Conservation (phyloP, 805 yeast species). For the Pichia heedii region DNA sequence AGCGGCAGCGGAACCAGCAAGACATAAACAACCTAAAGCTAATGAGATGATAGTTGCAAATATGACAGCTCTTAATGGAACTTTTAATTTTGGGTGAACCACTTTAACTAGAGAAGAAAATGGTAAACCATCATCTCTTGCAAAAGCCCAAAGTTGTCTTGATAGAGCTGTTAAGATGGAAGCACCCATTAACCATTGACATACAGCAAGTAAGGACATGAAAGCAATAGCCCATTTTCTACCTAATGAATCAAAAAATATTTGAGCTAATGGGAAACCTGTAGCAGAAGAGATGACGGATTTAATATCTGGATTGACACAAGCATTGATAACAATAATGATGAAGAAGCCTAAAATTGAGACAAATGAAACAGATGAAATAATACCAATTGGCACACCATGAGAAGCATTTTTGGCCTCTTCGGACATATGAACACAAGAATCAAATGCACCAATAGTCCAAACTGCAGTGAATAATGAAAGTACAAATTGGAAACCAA, state of each 20-base stretch:
- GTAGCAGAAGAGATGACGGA: slow-evolving; percentile 35
- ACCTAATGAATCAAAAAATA: slow-evolving; percentile 54
- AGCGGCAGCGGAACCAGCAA: slow-evolving; percentile 54
- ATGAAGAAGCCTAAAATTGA: slow-evolving; percentile 51
- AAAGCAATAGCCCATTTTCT: slow-evolving; percentile 56
- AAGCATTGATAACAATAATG: slow-evolving; percentile 44
- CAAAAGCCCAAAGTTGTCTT: slow-evolving; percentile 67
- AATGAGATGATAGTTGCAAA: slow-evolving; percentile 44
- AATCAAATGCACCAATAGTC: slow-evolving; percentile 70
- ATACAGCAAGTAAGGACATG: slow-evolving; percentile 47
- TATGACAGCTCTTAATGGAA: slow-evolving; percentile 57
- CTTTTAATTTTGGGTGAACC: slow-evolving; percentile 47
- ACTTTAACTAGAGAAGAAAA: slow-evolving; percentile 45
- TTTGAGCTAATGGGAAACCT: slow-evolving; percentile 61
- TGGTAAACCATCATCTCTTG: slow-evolving; percentile 71
- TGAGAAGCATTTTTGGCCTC: slow-evolving; percentile 55
- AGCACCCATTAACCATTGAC: slow-evolving; percentile 61
- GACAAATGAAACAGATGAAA: slow-evolving; percentile 49
- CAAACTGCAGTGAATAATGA: slow-evolving; percentile 56
- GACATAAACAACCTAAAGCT: slow-evolving; percentile 45
- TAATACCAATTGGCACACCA: slow-evolving; percentile 59
- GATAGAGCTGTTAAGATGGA: slow-evolving; percentile 55
- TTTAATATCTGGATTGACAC: slow-evolving; percentile 38
- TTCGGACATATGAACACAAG: slow-evolving; percentile 65
- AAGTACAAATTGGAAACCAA: slow-evolving; percentile 45